Base-by-base conservation (phyloP, 2,329 filamentous ascomycete genomes). In the Fonsecaea pedrosoi region DNA sequence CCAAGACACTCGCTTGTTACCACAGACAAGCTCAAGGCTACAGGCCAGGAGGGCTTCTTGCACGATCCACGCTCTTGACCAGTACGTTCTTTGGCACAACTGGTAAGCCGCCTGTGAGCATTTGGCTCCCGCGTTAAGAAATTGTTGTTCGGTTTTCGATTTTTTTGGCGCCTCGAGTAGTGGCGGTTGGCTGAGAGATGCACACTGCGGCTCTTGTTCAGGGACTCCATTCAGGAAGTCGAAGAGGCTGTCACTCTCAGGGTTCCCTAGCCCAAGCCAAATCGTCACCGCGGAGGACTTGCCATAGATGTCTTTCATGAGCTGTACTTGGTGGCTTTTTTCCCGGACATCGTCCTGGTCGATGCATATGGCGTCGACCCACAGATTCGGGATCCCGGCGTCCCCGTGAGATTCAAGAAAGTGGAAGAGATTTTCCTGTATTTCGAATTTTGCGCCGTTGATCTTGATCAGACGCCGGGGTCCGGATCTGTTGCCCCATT, bases 261-360 rank as follows among this genome's bases (percentile, higher is more conserved):
- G 1, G 15, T 21, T n/a, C n/a, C 65, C 55, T 15, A 4, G 34
- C 3, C 70, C 69, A 13, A 72, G 42, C 71, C 69, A 72, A 10
- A 60, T 37, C n/a, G 70, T 37, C 1, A 68, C 68, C 54, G 62
- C 67, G 2, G 13, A 42, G 4, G 68, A 59, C 7, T 53, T 37
- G 34, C 59, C 21, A 40, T 69, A 71, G 12, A 71, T 70, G 8
- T 69, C 42, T 25, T 65, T 60, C 70, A 71, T 71, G 15, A 67
- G 59, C 10, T 18, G 13, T 3, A 71, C 70, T 34, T 71, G 70
- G 5, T 58, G n/a, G 61, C 58, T 66, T 8, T 64, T 50, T 56
- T 71, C 70, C 10, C 42, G 54, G 7, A 70, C 40, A 38, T 71
- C 62, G 12, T 56, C n/a, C 53, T 71, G 70, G 40, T 71, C 64